A percentile compares a stretch with the other conserved stretches of the same genome.
These are phyloP conservation scores for Dalbergia cochinchinensis DNA, from an alignment of 306 rosid genomes.

Conservation along the genomic window DNA sequence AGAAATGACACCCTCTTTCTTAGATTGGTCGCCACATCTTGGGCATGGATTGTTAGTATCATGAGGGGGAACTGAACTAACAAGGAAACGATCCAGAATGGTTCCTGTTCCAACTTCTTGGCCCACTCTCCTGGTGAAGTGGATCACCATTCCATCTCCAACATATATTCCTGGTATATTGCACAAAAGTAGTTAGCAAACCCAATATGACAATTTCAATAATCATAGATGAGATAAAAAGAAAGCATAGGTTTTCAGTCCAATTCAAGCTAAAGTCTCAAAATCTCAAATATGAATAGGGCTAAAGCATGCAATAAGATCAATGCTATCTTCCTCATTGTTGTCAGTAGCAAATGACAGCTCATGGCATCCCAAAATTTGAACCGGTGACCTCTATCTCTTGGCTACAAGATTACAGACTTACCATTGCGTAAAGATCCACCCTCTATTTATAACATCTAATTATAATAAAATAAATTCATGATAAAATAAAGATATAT, in stretches of 20 bases:
- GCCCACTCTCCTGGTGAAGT: slow-evolving; percentile 87
- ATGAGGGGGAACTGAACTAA: slow-evolving; percentile 67
- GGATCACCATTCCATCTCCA: slow-evolving; percentile 78
- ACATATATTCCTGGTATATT: slow-evolving; percentile 70
- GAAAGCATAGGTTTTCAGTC: slow-evolving; percentile 5
- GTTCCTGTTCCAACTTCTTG: slow-evolving; percentile 81
- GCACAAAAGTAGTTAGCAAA: slow-evolving; percentile 38
- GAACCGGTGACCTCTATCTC: no score
- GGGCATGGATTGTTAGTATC: slow-evolving; percentile 67
- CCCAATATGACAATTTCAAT: slow-evolving; percentile 33
- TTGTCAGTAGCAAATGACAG: no score
- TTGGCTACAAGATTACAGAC: no score
- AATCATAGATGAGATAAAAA: slow-evolving; percentile 10
- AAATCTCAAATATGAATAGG: background rate
- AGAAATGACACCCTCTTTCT: slow-evolving; percentile 70
- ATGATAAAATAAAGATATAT: no score
- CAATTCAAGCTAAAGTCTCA: slow-evolving; percentile 22
- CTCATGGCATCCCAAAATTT: no score
- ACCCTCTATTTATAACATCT: no score
- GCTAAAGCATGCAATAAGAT: slow-evolving; percentile 13
- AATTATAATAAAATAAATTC: no score
- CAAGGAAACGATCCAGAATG: slow-evolving; percentile 60
- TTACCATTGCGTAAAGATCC: no score
- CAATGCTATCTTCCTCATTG: no score
- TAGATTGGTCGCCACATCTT: slow-evolving; percentile 65